A percentile compares a stretch with the other conserved stretches of the same genome.
Evolutionary conservation across 306 rosid species (phyloP).

Genomic region (Medicago ruthenica): DNA sequence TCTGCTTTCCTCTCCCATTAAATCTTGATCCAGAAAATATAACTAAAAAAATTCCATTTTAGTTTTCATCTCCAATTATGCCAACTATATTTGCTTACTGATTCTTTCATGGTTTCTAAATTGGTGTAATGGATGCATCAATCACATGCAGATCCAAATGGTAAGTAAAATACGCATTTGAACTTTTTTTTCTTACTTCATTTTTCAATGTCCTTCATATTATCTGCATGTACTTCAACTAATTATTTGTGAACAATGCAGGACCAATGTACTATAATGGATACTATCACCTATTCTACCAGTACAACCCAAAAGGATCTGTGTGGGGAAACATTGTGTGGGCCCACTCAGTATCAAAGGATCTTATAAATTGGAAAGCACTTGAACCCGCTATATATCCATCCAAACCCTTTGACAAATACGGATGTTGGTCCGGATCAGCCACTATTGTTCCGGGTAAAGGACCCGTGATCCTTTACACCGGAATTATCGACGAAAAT

Average conservation of each 20-base stretch:
- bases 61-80: neutral
- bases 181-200: neutral
- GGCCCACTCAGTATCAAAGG: conserved; percentile 90
- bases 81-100: conserved; percentile 22
- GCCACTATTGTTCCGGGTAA: conserved; percentile 71
- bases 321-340: conserved; percentile 96
- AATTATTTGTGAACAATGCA: conserved; percentile 23
- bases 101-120: conserved; percentile 35
- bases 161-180: conserved; percentile 50
- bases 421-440: conserved; percentile 93
- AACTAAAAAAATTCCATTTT: too few species aligned
- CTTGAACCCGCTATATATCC: conserved; percentile 65
- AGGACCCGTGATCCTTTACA: conserved; percentile 78
- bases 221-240: neutral
- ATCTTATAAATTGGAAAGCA: conserved; percentile 71
- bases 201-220: neutral
- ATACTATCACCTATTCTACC: conserved; percentile 80
- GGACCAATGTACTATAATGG: conserved; percentile 85
- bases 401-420: conserved; percentile 72
- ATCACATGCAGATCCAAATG: conserved; percentile 73
- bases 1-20: too few species aligned
- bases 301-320: conserved; percentile 85
- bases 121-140: conserved; percentile 36
- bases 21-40: too few species aligned
- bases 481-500: conserved; percentile 56